These are phyloP conservation scores for Syncephalastrum racemosum DNA, from an alignment of 371 early-diverging fungal genomes.

Conservation along the genomic window DNA sequence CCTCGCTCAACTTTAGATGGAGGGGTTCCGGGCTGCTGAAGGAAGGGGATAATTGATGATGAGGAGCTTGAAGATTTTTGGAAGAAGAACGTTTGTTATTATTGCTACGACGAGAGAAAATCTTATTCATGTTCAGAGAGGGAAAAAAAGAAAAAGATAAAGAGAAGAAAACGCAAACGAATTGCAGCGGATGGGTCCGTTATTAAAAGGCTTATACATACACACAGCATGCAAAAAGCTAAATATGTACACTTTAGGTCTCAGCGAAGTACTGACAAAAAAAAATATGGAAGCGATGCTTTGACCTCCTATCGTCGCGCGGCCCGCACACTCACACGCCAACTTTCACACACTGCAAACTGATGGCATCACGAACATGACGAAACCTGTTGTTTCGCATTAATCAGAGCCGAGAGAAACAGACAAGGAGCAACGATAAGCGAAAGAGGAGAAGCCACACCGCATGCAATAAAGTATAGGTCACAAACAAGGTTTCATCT, in stretches of 20 bases:
- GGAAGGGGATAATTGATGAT: constrained; percentile 7
- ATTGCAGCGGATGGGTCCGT: not conserved
- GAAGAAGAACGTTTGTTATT: not conserved
- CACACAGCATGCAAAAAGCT: constrained; percentile 3
- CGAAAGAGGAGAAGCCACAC: too few species aligned
- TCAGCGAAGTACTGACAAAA: not conserved
- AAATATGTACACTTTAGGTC: constrained; percentile 14
- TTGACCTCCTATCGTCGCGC: not conserved
- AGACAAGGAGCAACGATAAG: too few species aligned
- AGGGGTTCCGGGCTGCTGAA: constrained; percentile 17
- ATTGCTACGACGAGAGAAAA: constrained; percentile 9
- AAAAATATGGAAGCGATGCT: not conserved
- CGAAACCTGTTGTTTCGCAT: too few species aligned
- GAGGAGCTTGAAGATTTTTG: not conserved
- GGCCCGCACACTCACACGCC: too few species aligned
- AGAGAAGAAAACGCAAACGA: constrained; percentile 5
- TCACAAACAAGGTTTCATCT: too few species aligned
- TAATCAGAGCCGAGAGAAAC: too few species aligned
- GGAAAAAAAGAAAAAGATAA: constrained; percentile 5
- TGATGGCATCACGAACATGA: too few species aligned
- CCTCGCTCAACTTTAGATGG: constrained; percentile 10
- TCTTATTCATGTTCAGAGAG: constrained; percentile 2
- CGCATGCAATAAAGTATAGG: too few species aligned
- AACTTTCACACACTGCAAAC: too few species aligned
- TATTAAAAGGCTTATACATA: constrained; percentile 4